These are phyloP conservation scores for Rubus parviflorus DNA, from an alignment of 306 rosid genomes.

Conservation along the genomic window DNA sequence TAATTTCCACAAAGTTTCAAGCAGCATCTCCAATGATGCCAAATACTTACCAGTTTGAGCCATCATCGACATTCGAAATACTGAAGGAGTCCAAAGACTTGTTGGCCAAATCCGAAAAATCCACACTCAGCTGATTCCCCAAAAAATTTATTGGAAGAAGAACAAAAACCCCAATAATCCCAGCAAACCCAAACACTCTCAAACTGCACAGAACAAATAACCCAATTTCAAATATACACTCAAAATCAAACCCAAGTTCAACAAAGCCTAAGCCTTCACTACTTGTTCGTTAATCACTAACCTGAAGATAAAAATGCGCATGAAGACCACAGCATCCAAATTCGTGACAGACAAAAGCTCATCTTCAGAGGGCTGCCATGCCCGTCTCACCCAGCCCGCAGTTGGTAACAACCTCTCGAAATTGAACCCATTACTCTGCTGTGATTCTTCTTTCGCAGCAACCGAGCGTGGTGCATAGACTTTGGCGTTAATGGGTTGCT, in stretches of 20 bases:
- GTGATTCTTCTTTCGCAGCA: conserved; percentile 36
- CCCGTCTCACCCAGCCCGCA: conserved; percentile 73
- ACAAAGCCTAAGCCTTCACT: neutral
- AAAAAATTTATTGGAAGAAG: conserved; percentile 74
- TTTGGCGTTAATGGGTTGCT: conserved; percentile 61
- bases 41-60: conserved; percentile 69
- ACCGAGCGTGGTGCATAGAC: conserved; percentile 70
- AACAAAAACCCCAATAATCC: conserved; percentile 53
- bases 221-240: neutral
- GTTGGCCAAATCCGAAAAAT: conserved; percentile 50
- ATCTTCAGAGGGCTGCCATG: conserved; percentile 73
- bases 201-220: conserved; percentile 45
- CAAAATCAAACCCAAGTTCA: neutral
- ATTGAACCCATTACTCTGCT: conserved; percentile 44
- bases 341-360: conserved; percentile 56
- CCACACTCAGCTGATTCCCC: conserved; percentile 61
- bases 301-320: conserved; percentile 81
- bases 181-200: conserved; percentile 62
- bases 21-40: no score
- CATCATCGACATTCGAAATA: conserved; percentile 70
- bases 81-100: conserved; percentile 82
- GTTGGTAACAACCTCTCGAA: conserved; percentile 71
- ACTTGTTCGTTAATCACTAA: conserved; percentile 2
- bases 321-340: conserved; percentile 73
- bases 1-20: neutral